Conservation (phyloP, 176 grass and related monocot species). For the Oryza nivara region DNA sequence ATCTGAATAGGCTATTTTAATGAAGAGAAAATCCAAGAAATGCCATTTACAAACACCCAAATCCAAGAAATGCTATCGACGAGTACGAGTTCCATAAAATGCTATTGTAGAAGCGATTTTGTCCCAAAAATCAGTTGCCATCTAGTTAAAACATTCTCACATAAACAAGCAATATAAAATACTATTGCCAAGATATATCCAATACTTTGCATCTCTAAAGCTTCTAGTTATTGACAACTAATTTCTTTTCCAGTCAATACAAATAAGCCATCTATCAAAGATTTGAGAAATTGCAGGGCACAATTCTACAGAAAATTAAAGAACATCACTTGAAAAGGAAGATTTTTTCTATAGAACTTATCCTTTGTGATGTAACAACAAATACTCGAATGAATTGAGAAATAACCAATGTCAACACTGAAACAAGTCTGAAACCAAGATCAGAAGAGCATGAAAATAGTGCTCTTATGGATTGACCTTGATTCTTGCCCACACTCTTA, state of each 20-base stretch:
- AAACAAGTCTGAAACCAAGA: conserved; percentile 35
- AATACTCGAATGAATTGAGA: conserved; percentile 22
- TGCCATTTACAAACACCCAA: no score
- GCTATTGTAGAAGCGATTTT: no score
- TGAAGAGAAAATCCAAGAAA: neutral
- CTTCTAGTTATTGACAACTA: neutral
- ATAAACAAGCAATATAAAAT: neutral
- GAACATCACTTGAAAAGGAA: neutral
- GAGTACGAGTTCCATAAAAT: no score
- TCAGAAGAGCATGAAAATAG: conserved; percentile 43
- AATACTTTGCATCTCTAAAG: conserved; percentile 2
- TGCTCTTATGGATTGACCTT: conserved; percentile 34
- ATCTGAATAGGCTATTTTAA: neutral
- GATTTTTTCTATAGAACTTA: neutral
- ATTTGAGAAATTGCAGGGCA: neutral
- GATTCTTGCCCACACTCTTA: neutral
- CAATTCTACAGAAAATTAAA: neutral
- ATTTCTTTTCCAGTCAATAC: neutral
- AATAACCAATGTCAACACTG: conserved; percentile 7
- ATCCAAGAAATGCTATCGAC: no score
- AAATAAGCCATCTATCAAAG: neutral
- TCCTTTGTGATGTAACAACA: neutral
- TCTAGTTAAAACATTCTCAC: neutral
- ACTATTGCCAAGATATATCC: neutral
- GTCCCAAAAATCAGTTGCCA: neutral